Conservation (phyloP, 805 yeast genomes). For the Candida quercuum region DNA sequence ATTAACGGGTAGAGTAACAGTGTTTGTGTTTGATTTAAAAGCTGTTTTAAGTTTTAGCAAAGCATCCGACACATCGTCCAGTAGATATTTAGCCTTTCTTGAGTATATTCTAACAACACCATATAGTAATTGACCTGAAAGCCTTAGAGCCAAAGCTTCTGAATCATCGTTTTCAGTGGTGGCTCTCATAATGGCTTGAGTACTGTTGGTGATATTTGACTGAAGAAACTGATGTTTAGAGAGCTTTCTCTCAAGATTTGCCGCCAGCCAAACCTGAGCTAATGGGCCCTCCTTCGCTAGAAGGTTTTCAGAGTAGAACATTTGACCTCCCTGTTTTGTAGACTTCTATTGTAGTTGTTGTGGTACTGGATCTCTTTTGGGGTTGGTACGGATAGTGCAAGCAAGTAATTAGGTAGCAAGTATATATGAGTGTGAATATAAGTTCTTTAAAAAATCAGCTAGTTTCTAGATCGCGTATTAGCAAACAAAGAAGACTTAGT, state of each 20-base stretch:
- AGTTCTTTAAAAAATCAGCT: too few species aligned
- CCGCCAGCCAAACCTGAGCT: conserved; percentile 90
- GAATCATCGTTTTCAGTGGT: conserved; percentile 27
- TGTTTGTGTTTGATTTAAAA: conserved; percentile 40
- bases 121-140: conserved; percentile 79
- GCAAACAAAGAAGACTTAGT: too few species aligned
- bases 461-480: too few species aligned
- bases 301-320: conserved; percentile 48
- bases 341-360: neutral
- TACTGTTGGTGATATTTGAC: conserved; percentile 65
- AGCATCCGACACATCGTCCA: conserved; percentile 81
- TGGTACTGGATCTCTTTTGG: too few species aligned
- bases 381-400: too few species aligned
- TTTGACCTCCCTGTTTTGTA: too few species aligned
- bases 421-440: too few species aligned
- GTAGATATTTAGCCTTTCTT: conserved; percentile 73
- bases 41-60: conserved; percentile 65
- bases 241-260: conserved; percentile 75
- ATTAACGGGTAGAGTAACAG: conserved; percentile 54
- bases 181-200: conserved; percentile 53
- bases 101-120: conserved; percentile 88
- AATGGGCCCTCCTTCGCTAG: conserved; percentile 74
- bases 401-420: too few species aligned
- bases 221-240: conserved; percentile 66
- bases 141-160: conserved; percentile 68